These are phyloP conservation scores for Lizanozyma gosingica DNA, from an alignment of 1,139 yeast genomes.

Conservation along the genomic window DNA sequence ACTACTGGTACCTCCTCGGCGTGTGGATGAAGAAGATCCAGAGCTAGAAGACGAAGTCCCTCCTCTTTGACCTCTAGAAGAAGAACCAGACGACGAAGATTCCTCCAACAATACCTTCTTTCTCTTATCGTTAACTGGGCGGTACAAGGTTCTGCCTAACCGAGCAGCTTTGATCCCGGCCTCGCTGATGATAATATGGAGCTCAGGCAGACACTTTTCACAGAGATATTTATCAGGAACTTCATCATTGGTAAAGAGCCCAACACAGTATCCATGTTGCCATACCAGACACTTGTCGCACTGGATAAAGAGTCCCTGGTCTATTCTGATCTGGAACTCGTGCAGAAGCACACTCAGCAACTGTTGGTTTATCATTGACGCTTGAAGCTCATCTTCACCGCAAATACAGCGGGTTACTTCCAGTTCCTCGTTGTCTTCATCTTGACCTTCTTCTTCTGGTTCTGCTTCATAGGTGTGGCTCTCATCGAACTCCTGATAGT, in stretches of 20 bases:
- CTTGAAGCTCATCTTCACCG: conserved; percentile 60
- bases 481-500: not conserved
- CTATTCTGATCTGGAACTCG: conserved; percentile 56
- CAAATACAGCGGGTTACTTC: conserved; percentile 90
- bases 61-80: not conserved
- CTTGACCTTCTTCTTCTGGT: conserved; percentile 3
- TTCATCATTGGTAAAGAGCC: conserved; percentile 58
- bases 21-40: not conserved
- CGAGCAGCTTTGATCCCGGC: conserved; percentile 18
- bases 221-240: conserved; percentile 94
- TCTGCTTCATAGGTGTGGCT: conserved; percentile 3
- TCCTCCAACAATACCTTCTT: conserved; percentile 34
- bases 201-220: conserved; percentile 78
- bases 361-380: conserved; percentile 23
- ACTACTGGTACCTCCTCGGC: not conserved
- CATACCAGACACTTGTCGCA: conserved; percentile 92
- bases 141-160: conserved; percentile 32
- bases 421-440: conserved; percentile 35
- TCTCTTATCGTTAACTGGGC: conserved; percentile 40
- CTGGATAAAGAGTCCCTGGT: conserved; percentile 73
- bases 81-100: not conserved
- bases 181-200: conserved; percentile 46
- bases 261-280: conserved; percentile 98
- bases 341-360: conserved; percentile 36
- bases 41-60: not conserved